phyloP scores from a whole-genome alignment of 2,329 filamentous ascomycete species.

The Xylaria sp. region DNA sequence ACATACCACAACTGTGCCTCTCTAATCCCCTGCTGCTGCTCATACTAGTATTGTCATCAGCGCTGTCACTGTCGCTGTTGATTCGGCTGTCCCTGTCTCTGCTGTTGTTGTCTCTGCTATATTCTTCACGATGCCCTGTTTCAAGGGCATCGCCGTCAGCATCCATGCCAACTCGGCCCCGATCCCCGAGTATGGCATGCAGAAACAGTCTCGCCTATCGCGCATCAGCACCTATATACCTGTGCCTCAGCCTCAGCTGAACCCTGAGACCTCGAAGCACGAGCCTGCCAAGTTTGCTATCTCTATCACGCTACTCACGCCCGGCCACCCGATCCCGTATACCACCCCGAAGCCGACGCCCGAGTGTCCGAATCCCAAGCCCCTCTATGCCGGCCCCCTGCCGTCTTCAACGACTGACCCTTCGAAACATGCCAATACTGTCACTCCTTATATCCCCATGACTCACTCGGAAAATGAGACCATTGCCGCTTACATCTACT shows the following conservation, averaged over 20 bases:
- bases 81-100: not conserved
- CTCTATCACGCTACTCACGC: slow-evolving; percentile 92
- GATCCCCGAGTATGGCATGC: slow-evolving; percentile 90
- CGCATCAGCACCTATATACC: slow-evolving; percentile 98
- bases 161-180: slow-evolving; percentile 84
- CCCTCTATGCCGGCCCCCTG: slow-evolving; percentile 78
- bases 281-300: slow-evolving; percentile 97
- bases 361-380: slow-evolving; percentile 78
- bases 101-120: not conserved
- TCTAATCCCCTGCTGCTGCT: not conserved
- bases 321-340: slow-evolving; percentile 88
- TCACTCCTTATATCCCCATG: slow-evolving; percentile 88
- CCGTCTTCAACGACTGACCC: slow-evolving; percentile 58
- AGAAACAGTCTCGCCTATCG: slow-evolving; percentile 88
- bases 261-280: slow-evolving; percentile 72
- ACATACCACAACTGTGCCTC: not conserved
- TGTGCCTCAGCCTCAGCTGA: slow-evolving; percentile 84
- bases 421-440: slow-evolving; percentile 56
- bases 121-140: slow-evolving; percentile 77
- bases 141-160: slow-evolving; percentile 98
- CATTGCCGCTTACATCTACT: slow-evolving; percentile 98
- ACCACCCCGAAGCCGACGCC: slow-evolving; percentile 82
- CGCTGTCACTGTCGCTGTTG: not conserved
- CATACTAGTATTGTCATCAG: not conserved
- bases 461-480: slow-evolving; percentile 95